Evolutionary conservation across 768 basidiomycete genomes (phyloP), one percentile per base, ranked within the genome.

Genomic region (Lyophyllum decastes): DNA sequence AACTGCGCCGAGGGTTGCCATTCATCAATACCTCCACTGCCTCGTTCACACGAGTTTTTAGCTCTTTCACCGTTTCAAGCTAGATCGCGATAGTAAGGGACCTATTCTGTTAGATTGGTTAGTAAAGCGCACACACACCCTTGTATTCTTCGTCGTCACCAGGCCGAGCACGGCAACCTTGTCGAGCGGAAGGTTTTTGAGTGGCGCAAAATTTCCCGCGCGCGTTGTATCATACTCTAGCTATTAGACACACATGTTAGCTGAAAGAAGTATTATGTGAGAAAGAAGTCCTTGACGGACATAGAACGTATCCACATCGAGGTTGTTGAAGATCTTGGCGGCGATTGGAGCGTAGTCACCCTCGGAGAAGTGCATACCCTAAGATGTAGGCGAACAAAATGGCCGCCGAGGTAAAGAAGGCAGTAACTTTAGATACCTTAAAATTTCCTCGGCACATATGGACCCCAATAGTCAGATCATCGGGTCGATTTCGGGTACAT

Each of bases 151-250:
- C 1, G 80, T 80, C 4, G 81, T 79, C 25, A 83, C 77, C 35
- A 83, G 70, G 2, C 82, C 82, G 7, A 83, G 72, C 21, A 83
- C 81, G 22, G 67, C 80, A 12, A 73, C 70, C 62, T 79, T 81
- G 60, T 77, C 73, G 8, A 71, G 67, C 1, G 85, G 85, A 11
- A 87, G 73, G 60, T 74, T 66, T 66, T 73, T 79, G 14, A 87
- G 76, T n/a, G 85, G 82, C 56, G 73, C 63, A 61, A 87, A 87
- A 57, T 82, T 78, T 25, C 86, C 86, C 1, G 84, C 79, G 48
- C 85, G 83, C 59, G 79, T 79, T n/a, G 80, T 82, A 68, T 88
- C 86, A 66, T 85, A 87, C 70, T 87, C 85, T 38, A 88, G 76
- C 85, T 82, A 61, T 63, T 66, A 72, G 49, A 44, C 33, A 11